Base-by-base conservation (phyloP, 2,329 filamentous ascomycete species). In the Claviceps maximensis region DNA sequence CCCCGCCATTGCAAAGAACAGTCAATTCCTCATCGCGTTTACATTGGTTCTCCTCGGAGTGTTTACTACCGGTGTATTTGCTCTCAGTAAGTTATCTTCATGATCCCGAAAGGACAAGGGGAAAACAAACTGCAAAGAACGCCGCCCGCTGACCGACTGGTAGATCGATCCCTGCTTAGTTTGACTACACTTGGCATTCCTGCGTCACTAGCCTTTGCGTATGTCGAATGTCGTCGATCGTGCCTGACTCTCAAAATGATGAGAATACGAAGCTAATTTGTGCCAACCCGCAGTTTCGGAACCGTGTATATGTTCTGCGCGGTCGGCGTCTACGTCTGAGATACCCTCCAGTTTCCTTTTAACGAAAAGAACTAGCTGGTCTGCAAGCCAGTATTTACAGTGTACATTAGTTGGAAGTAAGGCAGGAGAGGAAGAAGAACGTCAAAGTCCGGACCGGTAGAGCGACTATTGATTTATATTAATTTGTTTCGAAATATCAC, bases 291-390 rank as follows among this genome's bases (percentile, higher is more conserved):
- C 65, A 96, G 91, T 50, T 87, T 95, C 69, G 93, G 93, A 62
- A 85, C 91, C 50, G 89, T 98, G 47, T 96, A 93, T 73, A 95
- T 96, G 86, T 97, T 98, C 73, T 98, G 93, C 72, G 93, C 90
- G 56, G 93, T 93, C 67, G 93, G 93, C 68, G 93, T 98, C 66
- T 97, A 98, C 83, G 89, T 98, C 69, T 98, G 81, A 76, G 68
- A 80, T 72, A 74, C 71, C 72, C 69, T 62, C 55, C 58, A 56
- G 66, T 33, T 40, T 21, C 10, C 23, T 9, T 49, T 27, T 7
- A 21, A 47, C 27, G 10, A 17, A 21, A n/a, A 47, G 46, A 23
- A 31, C 19, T 31, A 19, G 9, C 36, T 47, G 52, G 49, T 31
- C 40, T 29, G 45, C 8, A 40, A 51, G 17, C 56, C 58, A 59